Percentiles rank a stretch among this genome's conserved stretches.
Conservation (phyloP, 192 early-diverging fungal genomes). For the Radiomyces spectabilis region DNA sequence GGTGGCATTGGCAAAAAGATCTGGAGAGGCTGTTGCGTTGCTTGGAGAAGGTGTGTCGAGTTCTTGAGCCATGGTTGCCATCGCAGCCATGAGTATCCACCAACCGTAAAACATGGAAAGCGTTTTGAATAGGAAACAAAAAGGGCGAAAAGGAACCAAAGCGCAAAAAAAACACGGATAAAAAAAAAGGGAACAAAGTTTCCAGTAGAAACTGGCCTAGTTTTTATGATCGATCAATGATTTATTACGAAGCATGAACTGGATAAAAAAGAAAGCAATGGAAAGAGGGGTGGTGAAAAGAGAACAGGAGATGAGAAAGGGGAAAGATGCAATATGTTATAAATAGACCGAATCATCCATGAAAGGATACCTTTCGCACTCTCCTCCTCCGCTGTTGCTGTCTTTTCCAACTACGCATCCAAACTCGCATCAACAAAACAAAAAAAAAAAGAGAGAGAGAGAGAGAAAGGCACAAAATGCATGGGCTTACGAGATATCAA, state of each 20-base stretch:
- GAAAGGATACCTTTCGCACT: background rate
- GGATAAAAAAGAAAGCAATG: background rate
- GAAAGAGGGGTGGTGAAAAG: background rate
- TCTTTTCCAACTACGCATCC: too few relatives aligned
- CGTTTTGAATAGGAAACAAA: background rate
- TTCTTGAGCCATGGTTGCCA: background rate
- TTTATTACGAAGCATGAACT: background rate
- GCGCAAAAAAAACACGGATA: background rate
- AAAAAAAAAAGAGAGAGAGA: constrained; percentile 1
- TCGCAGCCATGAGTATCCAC: too few relatives aligned
- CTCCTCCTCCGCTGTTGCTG: background rate
- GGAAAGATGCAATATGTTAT: background rate
- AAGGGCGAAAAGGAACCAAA: background rate
- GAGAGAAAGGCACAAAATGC: background rate
- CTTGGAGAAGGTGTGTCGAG: background rate
- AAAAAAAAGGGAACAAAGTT: background rate
- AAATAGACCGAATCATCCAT: background rate
- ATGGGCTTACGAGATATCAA: background rate
- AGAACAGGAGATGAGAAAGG: background rate
- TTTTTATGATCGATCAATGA: too few relatives aligned
- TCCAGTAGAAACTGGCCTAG: too few relatives aligned
- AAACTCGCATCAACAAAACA: background rate
- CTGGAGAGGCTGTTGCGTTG: background rate
- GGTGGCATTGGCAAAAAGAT: background rate
- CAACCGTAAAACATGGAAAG: too few relatives aligned